Percentiles rank a stretch among this genome's conserved stretches.
phyloP scores from a whole-genome alignment of 495 filamentous ascomycete genomes.

The Aeminium ludgeri region DNA sequence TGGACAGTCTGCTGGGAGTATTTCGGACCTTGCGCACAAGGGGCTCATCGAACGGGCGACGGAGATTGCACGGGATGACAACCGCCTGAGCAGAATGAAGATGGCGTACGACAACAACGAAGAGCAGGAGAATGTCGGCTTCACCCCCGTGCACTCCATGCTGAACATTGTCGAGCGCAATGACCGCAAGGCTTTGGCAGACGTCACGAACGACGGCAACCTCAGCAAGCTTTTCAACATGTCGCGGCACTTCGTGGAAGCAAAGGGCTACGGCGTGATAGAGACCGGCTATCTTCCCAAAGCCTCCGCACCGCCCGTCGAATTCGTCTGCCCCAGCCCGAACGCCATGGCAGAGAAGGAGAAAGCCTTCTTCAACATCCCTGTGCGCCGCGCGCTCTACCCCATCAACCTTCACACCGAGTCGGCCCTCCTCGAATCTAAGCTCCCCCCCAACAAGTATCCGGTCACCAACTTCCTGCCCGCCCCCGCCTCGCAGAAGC shows the following conservation, averaged over 20 bases:
- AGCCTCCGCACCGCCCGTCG: slow-evolving; percentile 76
- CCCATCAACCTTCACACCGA: slow-evolving; percentile 51
- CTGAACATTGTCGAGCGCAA: slow-evolving; percentile 61
- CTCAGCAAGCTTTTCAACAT: slow-evolving; percentile 65
- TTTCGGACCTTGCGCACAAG: slow-evolving; percentile 45
- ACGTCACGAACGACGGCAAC: slow-evolving; percentile 55
- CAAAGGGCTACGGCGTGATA: slow-evolving; percentile 52
- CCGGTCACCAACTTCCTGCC: slow-evolving; percentile 52
- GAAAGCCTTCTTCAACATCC: slow-evolving; percentile 59
- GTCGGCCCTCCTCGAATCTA: slow-evolving; percentile 50
- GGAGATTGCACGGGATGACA: slow-evolving; percentile 30
- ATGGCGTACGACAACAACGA: slow-evolving; percentile 52
- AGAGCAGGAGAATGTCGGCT: slow-evolving; percentile 33
- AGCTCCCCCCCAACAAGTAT: slow-evolving; percentile 45
- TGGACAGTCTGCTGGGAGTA: slow-evolving; percentile 58
- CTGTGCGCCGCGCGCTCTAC: slow-evolving; percentile 57
- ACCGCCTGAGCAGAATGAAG: slow-evolving; percentile 30
- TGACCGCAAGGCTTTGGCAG: slow-evolving; percentile 46
- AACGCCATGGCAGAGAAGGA: slow-evolving; percentile 48
- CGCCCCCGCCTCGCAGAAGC: slow-evolving; percentile 56
- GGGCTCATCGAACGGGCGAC: slow-evolving; percentile 49
- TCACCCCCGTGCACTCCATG: slow-evolving; percentile 57
- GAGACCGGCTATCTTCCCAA: slow-evolving; percentile 62
- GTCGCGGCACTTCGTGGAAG: slow-evolving; percentile 45
- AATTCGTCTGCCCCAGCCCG: slow-evolving; percentile 57